Evolutionary conservation across 225 moss, liverwort and hornwort genomes (phyloP).

Genomic region (Takakia lepidozioides): DNA sequence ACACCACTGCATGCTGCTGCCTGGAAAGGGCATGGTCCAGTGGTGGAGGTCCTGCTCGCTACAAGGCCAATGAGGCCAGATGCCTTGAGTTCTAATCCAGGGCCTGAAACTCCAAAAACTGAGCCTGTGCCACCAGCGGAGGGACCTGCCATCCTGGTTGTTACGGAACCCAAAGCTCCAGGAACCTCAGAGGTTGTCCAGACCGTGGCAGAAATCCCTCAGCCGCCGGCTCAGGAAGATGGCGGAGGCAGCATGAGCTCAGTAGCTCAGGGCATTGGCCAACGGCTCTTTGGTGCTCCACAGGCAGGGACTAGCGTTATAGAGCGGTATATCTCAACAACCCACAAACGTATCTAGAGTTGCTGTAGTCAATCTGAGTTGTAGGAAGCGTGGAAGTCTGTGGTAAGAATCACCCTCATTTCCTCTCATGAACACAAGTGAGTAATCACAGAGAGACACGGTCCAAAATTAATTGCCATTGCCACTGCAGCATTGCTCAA

Average conservation of each 20-base stretch:
- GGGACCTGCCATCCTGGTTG: no score
- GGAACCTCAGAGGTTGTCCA: no score
- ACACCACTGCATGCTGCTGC: constrained; percentile 3
- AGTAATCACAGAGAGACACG: no score
- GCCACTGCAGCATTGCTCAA: no score
- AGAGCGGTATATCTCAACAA: background rate
- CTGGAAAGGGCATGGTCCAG: constrained; percentile 5
- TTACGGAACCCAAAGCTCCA: no score
- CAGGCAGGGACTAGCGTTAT: background rate
- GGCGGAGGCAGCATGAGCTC: background rate
- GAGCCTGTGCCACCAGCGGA: background rate
- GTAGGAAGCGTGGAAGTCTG: no score
- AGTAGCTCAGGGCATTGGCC: background rate
- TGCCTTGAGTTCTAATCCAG: background rate
- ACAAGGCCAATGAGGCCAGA: constrained; percentile 10
- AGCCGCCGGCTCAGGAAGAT: background rate
- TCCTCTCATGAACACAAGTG: no score
- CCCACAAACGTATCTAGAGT: no score
- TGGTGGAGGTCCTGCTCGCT: constrained; percentile 17
- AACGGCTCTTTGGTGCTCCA: background rate
- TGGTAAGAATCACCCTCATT: no score
- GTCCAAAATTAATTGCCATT: no score
- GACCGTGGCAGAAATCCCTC: no score
- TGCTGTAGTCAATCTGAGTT: no score
- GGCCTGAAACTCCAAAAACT: background rate